These are phyloP conservation scores for Pleurotus cornucopiae DNA, from an alignment of 768 basidiomycete genomes.

Conservation along the genomic window DNA sequence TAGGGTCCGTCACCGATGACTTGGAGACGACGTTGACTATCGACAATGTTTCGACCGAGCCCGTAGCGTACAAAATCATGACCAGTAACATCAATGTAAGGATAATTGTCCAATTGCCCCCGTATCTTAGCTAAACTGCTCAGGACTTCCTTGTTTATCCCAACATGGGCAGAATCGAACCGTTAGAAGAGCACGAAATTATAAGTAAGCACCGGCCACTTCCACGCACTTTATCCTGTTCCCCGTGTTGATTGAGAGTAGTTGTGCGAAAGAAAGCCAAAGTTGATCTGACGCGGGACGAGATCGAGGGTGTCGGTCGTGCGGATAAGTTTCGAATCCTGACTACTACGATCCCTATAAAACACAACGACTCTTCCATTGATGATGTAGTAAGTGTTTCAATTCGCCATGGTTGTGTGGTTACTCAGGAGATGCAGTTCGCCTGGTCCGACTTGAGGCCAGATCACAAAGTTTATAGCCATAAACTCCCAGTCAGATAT, in stretches of 20 bases:
- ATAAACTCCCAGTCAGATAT: constrained; percentile 3
- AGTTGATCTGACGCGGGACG: neutral
- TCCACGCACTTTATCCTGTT: neutral
- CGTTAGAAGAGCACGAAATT: neutral
- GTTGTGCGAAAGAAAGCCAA: neutral
- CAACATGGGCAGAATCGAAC: constrained; percentile 4
- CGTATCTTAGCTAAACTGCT: neutral
- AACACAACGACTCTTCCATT: neutral
- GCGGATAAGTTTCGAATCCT: constrained; percentile 1
- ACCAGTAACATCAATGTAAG: constrained; percentile 2
- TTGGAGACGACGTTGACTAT: constrained; percentile 1
- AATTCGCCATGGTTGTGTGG: too few species aligned
- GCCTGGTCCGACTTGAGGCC: neutral
- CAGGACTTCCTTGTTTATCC: constrained; percentile 1
- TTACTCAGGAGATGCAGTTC: neutral
- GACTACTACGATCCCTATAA: neutral
- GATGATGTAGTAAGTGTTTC: neutral
- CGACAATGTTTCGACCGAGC: neutral
- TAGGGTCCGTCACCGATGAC: neutral
- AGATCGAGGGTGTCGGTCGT: neutral
- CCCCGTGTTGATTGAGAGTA: neutral
- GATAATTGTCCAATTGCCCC: neutral
- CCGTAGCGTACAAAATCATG: constrained; percentile 4
- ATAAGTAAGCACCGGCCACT: neutral
- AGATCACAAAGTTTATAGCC: constrained; percentile 4